Conservation (phyloP, 2,329 filamentous ascomycete genomes). For the Myriosclerotinia duriaeana region DNA sequence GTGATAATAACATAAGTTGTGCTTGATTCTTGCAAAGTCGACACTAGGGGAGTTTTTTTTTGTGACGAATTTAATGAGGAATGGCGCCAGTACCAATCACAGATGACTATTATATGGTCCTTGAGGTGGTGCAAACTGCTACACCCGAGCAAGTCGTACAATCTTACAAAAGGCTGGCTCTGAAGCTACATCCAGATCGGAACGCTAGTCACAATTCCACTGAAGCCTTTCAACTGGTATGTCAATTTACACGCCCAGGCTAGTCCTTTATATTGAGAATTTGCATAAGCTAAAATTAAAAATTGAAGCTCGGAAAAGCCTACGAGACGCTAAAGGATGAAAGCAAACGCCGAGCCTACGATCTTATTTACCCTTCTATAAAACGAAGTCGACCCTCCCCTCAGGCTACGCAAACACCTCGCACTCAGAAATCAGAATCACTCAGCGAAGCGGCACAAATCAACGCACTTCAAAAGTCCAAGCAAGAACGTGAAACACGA, state of each 20-base stretch:
- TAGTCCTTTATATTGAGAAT: background rate
- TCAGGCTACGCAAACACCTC: conserved; percentile 7
- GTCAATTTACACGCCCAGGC: conserved; percentile 22
- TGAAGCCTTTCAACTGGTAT: conserved; percentile 42
- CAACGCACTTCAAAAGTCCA: conserved; percentile 36
- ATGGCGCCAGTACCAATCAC: conserved; percentile 39
- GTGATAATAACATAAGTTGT: too few species aligned
- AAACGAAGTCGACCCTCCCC: background rate
- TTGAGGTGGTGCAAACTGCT: conserved; percentile 39
- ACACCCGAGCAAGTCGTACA: conserved; percentile 35
- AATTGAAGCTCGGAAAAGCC: conserved; percentile 39
- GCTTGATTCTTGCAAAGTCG: background rate
- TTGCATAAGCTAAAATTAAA: background rate
- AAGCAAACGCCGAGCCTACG: conserved; percentile 39
- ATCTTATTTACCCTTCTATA: conserved; percentile 36
- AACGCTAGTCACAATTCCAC: conserved; percentile 40
- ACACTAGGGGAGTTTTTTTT: background rate
- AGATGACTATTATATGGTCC: conserved; percentile 42
- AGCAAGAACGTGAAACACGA: conserved; percentile 38
- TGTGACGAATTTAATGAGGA: background rate
- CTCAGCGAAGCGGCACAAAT: conserved; percentile 36
- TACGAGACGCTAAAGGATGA: conserved; percentile 43
- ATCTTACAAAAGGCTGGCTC: conserved; percentile 42
- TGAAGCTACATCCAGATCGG: conserved; percentile 43
- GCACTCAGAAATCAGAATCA: conserved; percentile 1